Conservation (phyloP, 768 basidiomycete species). For the Leccinum truebloodii region DNA sequence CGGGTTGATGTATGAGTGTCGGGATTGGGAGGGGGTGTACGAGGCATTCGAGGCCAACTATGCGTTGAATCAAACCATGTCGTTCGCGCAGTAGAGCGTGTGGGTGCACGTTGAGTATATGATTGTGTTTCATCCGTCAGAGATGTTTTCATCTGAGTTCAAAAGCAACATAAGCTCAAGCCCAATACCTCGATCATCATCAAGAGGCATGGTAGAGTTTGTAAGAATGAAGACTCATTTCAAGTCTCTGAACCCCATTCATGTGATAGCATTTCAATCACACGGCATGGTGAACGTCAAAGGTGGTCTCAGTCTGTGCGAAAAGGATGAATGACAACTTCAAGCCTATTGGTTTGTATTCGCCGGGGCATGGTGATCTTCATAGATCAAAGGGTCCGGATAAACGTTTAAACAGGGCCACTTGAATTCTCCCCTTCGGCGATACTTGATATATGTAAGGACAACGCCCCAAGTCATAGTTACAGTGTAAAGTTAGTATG, state of each 20-base stretch:
- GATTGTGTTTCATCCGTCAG: background rate
- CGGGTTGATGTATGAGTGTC: constrained; percentile 22
- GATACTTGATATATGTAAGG: too few species aligned
- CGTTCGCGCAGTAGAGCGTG: constrained; percentile 7
- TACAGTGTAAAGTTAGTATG: too few species aligned
- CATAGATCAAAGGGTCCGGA: background rate
- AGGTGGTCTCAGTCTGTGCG: background rate
- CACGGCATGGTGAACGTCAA: background rate
- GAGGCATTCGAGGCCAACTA: constrained; percentile 21
- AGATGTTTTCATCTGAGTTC: background rate
- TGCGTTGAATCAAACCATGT: constrained; percentile 23
- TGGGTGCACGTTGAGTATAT: background rate
- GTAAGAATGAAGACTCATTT: too few species aligned
- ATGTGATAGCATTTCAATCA: background rate
- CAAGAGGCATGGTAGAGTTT: too few species aligned
- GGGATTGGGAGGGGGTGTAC: constrained; percentile 26
- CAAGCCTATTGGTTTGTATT: background rate
- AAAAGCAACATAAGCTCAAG: background rate
- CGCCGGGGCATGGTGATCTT: background rate
- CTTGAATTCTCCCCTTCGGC: too few species aligned
- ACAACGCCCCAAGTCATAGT: background rate
- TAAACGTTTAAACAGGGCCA: background rate
- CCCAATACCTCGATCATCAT: too few species aligned
- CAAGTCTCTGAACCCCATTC: too few species aligned
- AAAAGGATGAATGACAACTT: background rate